phyloP scores from a whole-genome alignment of 2,329 filamentous ascomycete species.

The Stagonosporopsis vannaccii region DNA sequence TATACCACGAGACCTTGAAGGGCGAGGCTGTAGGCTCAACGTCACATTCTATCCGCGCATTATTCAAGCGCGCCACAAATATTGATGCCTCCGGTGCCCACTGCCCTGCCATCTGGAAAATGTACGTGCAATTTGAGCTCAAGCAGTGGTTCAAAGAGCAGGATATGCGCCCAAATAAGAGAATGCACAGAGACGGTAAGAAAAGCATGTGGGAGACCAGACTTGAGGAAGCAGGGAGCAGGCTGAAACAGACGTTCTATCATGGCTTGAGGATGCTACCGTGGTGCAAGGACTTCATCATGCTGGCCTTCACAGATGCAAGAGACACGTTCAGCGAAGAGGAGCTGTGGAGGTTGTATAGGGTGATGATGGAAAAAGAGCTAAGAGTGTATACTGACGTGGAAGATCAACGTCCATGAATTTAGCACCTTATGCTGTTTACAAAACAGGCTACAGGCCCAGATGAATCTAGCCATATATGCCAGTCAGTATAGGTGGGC shows the following conservation, averaged over 20 bases:
- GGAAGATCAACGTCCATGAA: slow-evolving; percentile 36
- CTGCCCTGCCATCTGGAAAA: slow-evolving; percentile 41
- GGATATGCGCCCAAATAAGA: slow-evolving; percentile 12
- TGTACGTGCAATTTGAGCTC: slow-evolving; percentile 44
- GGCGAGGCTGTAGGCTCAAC: slow-evolving; percentile 53
- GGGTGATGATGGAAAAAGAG: slow-evolving; percentile 68
- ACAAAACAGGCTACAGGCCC: too few species aligned
- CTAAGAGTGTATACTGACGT: slow-evolving; percentile 65
- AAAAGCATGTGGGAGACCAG: slow-evolving; percentile 29
- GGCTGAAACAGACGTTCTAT: slow-evolving; percentile 62
- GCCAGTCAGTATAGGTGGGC: too few species aligned
- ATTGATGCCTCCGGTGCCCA: slow-evolving; percentile 34
- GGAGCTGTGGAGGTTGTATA: slow-evolving; percentile 62
- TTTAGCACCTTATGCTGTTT: too few species aligned
- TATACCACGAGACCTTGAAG: slow-evolving; percentile 62
- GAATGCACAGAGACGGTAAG: slow-evolving; percentile 25
- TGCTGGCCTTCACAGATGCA: slow-evolving; percentile 61
- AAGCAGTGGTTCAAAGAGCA: slow-evolving; percentile 24
- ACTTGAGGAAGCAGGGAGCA: slow-evolving; percentile 43
- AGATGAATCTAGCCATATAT: too few species aligned
- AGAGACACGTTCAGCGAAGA: slow-evolving; percentile 48
- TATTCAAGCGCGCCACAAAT: slow-evolving; percentile 62
- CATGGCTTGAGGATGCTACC: slow-evolving; percentile 65
- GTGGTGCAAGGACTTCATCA: slow-evolving; percentile 68
- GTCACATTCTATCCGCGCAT: slow-evolving; percentile 60